A percentile compares a stretch with the other conserved stretches of the same genome.
Evolutionary conservation across 2,329 filamentous ascomycete species (phyloP).

Genomic region (Madurella mycetomatis): DNA sequence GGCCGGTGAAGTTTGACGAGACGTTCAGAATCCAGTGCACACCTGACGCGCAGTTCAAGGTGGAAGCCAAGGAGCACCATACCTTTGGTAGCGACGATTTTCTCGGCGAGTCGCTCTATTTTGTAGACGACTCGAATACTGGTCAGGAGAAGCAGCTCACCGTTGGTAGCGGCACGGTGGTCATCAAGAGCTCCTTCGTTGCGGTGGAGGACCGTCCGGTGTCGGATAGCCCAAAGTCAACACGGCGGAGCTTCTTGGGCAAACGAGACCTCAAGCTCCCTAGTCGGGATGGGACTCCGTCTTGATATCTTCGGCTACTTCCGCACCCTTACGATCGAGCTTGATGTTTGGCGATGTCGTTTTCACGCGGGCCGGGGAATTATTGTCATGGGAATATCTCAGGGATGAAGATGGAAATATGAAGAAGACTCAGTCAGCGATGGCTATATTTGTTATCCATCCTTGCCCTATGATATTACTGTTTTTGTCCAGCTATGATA

Average conservation of each 20-base stretch:
- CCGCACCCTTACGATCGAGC: not conserved
- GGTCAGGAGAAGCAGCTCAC: constrained; percentile 68
- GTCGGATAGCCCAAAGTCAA: constrained; percentile 42
- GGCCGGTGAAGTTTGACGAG: constrained; percentile 68
- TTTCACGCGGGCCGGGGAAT: not conserved
- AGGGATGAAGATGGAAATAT: not conserved
- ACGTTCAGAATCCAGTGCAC: constrained; percentile 73
- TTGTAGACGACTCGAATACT: constrained; percentile 74
- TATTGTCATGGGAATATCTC: not conserved
- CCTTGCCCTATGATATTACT: not conserved
- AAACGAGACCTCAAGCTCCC: constrained; percentile 40
- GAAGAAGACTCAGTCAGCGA: not conserved
- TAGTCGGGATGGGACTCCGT: constrained; percentile 43
- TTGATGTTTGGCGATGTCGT: not conserved
- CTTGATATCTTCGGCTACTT: not conserved
- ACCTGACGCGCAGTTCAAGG: constrained; percentile 79
- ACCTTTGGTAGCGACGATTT: constrained; percentile 79
- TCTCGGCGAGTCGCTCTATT: constrained; percentile 82
- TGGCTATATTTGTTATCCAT: not conserved
- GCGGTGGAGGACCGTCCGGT: constrained; percentile 41
- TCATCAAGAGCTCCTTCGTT: constrained; percentile 69
- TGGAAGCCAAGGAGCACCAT: constrained; percentile 80
- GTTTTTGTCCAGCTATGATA: constrained; percentile 1
- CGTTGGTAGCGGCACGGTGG: constrained; percentile 68
- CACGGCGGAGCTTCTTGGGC: constrained; percentile 51